Base-by-base conservation (phyloP, 2,329 filamentous ascomycete genomes). In the Chaetomiaceae sp. region DNA sequence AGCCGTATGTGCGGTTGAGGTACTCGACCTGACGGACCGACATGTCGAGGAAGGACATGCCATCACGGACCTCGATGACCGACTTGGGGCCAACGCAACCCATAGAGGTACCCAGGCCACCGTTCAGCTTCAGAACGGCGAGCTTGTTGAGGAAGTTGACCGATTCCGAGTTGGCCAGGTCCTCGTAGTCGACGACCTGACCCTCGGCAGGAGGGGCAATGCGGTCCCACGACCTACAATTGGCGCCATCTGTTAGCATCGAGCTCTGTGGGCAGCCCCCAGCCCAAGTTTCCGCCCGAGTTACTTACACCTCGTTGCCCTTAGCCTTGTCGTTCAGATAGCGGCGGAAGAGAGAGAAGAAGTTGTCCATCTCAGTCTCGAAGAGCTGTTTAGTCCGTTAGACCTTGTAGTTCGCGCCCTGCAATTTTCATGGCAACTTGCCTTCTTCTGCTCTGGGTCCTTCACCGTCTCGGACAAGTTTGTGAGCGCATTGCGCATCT, bases 351-450 rank as follows among this genome's bases (percentile, higher is more conserved):
- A 99, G 86, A 55, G 90, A 86, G 69, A 99, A 99, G 81, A 99
- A 99, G 84, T 99, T 99, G 82, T 99, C 93, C 91, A 96, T 97
- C 76, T 99, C 92, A 4, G 91, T 95, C 77, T 97, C 92, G 72
- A 97, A 97, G 60, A 95, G 83, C 88, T 89, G 61, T 62, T 42
- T 34, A 3, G 14, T 23, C 12, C 37, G 54, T 63, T 53, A 65
- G 55, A 46, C 23, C 12, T 10, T 8, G 23, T 5, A 5, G 4
- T 20, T 3, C 12, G 19, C 19, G 9, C n/a, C 16, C 10, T 21
- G 27, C 51, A 1, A 12, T 7, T 60, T 48, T 54, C 53, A 13
- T 9, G 21, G 14, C 20, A 48, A 61, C 73, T 64, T 75, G 91
- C 90, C 87, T 96, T 92, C 73, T 88, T 89, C 69, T 87, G 74